phyloP scores from a whole-genome alignment of 2,329 filamentous ascomycete species.

The Microsporum canis region DNA sequence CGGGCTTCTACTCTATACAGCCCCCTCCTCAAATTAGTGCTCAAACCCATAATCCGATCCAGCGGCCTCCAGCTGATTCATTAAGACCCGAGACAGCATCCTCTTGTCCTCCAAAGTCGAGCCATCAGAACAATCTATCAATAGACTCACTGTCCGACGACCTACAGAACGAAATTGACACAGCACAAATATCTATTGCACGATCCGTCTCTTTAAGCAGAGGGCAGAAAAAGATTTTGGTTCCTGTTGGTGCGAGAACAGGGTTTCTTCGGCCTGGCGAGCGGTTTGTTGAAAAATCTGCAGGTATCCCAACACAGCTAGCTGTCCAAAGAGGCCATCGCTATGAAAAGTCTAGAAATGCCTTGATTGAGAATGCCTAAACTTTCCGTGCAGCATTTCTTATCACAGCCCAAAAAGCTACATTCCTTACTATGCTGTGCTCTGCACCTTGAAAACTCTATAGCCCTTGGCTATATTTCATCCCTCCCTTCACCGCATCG shows the following conservation, averaged over 20 bases:
- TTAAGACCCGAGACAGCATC: background rate
- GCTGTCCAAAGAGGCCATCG: conserved; percentile 21
- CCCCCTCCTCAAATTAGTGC: background rate
- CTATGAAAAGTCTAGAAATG: conserved; percentile 13
- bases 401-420: background rate
- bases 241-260: conserved; percentile 24
- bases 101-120: background rate
- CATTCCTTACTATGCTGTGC: background rate
- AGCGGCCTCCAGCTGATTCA: background rate
- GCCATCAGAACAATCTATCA: conserved; percentile 9
- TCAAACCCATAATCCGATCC: background rate
- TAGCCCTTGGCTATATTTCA: background rate
- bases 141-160: conserved; percentile 10
- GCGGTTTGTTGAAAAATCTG: conserved; percentile 20
- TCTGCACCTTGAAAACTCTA: background rate
- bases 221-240: conserved; percentile 27
- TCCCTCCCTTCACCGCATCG: background rate
- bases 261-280: conserved; percentile 19
- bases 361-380: conserved; percentile 14
- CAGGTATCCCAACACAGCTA: conserved; percentile 18
- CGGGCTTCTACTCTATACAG: background rate
- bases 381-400: background rate
- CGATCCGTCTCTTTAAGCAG: conserved; percentile 29
- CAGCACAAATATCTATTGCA: conserved; percentile 30
- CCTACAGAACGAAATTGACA: conserved; percentile 8